Conservation (phyloP, 1,139 yeast species). For the Blastobotrys petasosporus region DNA sequence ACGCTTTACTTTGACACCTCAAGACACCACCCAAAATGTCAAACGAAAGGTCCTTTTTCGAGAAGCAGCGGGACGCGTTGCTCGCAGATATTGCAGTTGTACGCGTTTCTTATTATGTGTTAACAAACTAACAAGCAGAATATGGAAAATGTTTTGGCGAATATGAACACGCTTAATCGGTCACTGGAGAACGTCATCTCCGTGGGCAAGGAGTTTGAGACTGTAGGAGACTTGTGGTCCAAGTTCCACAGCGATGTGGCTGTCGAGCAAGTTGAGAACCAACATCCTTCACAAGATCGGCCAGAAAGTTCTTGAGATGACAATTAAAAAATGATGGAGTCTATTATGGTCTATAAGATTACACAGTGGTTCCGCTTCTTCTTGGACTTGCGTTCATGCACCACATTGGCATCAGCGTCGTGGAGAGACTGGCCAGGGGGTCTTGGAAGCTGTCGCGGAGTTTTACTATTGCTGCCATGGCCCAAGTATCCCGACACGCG, state of each 20-base stretch:
- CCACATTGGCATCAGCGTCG: background rate
- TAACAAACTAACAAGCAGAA: constrained; percentile 26
- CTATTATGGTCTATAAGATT: constrained; percentile 1
- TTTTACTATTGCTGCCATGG: background rate
- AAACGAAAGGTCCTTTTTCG: constrained; percentile 31
- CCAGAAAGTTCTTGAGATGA: background rate
- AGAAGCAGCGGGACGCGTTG: constrained; percentile 40
- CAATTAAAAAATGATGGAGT: background rate
- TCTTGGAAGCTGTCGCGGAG: constrained; percentile 7
- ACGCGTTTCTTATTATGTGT: constrained; percentile 15
- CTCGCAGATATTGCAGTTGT: constrained; percentile 38
- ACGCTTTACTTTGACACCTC: too few relatives aligned
- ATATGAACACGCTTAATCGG: constrained; percentile 45
- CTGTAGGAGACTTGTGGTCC: constrained; percentile 46
- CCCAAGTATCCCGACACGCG: constrained; percentile 1
- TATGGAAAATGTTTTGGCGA: constrained; percentile 47
- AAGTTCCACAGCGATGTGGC: constrained; percentile 42
- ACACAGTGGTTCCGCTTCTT: constrained; percentile 7
- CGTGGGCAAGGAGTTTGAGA: constrained; percentile 51
- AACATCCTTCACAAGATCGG: background rate
- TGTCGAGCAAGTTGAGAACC: too few relatives aligned
- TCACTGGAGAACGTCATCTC: constrained; percentile 47
- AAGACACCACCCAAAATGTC: background rate
- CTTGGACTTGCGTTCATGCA: background rate
- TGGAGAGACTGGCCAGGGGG: constrained; percentile 5